Conservation (phyloP, 805 yeast species). For the Yamadazyma takamatsuzukensis region DNA sequence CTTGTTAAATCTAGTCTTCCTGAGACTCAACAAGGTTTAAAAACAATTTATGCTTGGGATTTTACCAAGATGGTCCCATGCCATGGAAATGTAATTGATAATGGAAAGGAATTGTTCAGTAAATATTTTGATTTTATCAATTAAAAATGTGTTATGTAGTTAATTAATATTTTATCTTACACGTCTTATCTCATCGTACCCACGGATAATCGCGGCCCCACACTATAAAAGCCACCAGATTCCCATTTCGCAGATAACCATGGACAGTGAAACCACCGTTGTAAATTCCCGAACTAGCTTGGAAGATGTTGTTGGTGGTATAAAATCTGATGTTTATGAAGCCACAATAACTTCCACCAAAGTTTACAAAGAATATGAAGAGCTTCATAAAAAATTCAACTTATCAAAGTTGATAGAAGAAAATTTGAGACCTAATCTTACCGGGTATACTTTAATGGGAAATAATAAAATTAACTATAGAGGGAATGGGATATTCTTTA, state of each 20-base stretch:
- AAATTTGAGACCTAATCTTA: slow-evolving; percentile 29
- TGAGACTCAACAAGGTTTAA: slow-evolving; percentile 16
- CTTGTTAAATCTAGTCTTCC: slow-evolving; percentile 4
- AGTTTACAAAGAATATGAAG: slow-evolving; percentile 3
- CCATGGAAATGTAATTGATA: slow-evolving; percentile 57
- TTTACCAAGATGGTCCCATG: slow-evolving; percentile 51
- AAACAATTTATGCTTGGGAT: slow-evolving; percentile 36
- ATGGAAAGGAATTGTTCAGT: slow-evolving; percentile 26
- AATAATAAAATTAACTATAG: slow-evolving; percentile 31
- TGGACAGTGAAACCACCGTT: slow-evolving; percentile 4
- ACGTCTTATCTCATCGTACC: too few species aligned
- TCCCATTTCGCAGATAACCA: too few species aligned
- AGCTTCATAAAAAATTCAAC: slow-evolving; percentile 8
- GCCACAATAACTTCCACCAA: neutral
- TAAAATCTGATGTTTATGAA: too few species aligned
- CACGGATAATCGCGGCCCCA: too few species aligned
- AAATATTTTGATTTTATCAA: slow-evolving; percentile 10
- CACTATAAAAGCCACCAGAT: too few species aligned
- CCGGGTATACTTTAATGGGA: slow-evolving; percentile 34
- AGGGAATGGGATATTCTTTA: slow-evolving; percentile 28
- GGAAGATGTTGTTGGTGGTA: slow-evolving; percentile 1
- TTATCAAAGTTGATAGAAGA: slow-evolving; percentile 19
- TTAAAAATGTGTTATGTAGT: too few species aligned
- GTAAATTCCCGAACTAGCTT: slow-evolving; percentile 2
- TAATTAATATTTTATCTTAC: too few species aligned